Evolutionary conservation across 257 asterid genomes (phyloP).

Genomic region (Linaria vulgaris): DNA sequence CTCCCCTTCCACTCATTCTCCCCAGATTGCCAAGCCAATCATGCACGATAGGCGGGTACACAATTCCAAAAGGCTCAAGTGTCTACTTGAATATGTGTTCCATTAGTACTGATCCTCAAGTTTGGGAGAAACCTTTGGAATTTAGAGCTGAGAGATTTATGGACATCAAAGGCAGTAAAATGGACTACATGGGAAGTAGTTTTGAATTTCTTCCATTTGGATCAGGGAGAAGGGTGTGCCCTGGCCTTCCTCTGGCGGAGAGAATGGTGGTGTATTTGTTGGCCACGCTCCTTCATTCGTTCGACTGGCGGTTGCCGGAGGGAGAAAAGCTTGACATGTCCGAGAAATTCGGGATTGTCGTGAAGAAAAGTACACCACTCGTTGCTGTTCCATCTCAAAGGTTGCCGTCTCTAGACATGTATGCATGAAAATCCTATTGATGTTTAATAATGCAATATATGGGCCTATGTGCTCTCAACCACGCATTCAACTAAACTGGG

Average conservation of each 20-base stretch:
- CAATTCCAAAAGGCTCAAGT: not conserved
- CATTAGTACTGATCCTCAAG: not conserved
- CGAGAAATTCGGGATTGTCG: not conserved
- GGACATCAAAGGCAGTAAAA: not conserved
- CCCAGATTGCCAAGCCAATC: constrained; percentile 11
- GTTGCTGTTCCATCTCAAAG: not conserved
- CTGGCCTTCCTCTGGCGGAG: not conserved
- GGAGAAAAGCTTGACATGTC: constrained; percentile 7
- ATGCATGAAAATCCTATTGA: not conserved
- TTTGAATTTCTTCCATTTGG: constrained; percentile 7
- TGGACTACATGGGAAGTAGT: not conserved
- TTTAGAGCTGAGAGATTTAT: constrained; percentile 5
- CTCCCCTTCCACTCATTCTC: constrained; percentile 4
- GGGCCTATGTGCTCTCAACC: too few species aligned
- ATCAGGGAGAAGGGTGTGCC: constrained; percentile 2
- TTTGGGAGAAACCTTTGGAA: not conserved
- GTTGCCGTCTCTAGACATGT: not conserved
- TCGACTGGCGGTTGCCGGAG: constrained; percentile 6
- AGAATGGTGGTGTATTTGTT: not conserved
- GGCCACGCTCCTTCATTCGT: constrained; percentile 12
- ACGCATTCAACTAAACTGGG: too few species aligned
- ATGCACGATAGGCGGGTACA: constrained; percentile 1
- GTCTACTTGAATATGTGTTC: not conserved
- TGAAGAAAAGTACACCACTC: not conserved
- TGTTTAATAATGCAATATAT: too few species aligned